Evolutionary conservation across 1,284 basidiomycete genomes (phyloP).

Genomic region (Puccinia hordei): DNA sequence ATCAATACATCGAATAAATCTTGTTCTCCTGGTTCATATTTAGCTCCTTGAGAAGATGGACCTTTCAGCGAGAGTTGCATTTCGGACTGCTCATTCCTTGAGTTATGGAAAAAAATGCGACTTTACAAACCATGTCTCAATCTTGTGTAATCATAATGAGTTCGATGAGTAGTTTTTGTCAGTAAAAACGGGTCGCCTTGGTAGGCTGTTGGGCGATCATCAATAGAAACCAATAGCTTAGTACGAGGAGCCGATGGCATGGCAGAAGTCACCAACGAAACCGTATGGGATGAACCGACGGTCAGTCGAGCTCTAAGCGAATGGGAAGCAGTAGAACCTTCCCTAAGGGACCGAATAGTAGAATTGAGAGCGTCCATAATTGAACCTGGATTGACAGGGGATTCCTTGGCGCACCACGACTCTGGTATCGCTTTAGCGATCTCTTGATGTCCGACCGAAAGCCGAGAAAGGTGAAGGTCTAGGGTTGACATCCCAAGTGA

Average conservation of each 20-base stretch:
- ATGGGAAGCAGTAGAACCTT: not conserved
- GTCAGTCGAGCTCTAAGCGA: slow-evolving; percentile 23
- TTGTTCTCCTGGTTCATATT: slow-evolving; percentile 12
- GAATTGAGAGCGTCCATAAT: slow-evolving; percentile 14
- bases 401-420: slow-evolving; percentile 36
- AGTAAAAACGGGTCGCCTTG: slow-evolving; percentile 23
- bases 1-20: slow-evolving; percentile 43
- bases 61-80: not conserved
- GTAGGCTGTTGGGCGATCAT: slow-evolving; percentile 30
- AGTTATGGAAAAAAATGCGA: not conserved
- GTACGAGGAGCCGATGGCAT: not conserved
- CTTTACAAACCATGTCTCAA: slow-evolving; percentile 22
- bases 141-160: slow-evolving; percentile 31
- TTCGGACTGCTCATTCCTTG: not conserved
- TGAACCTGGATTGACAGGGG: not conserved
- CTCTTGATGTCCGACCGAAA: not conserved
- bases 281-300: slow-evolving; percentile 2
- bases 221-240: not conserved
- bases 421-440: slow-evolving; percentile 11
- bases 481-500: not conserved
- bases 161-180: slow-evolving; percentile 34
- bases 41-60: not conserved
- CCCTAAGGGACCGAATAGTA: not conserved
- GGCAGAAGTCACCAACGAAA: slow-evolving; percentile 5
- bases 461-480: slow-evolving; percentile 15